phyloP scores from a whole-genome alignment of 2,329 filamentous ascomycete genomes.

The Dothidotthia symphoricarpi region DNA sequence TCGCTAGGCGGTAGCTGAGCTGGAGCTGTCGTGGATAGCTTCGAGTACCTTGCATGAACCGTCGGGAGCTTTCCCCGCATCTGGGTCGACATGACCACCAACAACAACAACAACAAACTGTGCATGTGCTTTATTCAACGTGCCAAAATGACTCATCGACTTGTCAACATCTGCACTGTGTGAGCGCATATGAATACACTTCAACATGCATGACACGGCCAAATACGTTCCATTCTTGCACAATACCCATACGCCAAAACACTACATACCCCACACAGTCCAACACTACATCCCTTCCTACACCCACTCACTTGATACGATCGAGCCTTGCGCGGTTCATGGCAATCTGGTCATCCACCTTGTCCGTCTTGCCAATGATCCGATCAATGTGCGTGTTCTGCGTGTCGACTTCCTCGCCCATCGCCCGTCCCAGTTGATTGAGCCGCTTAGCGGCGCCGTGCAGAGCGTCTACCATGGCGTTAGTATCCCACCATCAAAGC shows the following conservation, averaged over 20 bases:
- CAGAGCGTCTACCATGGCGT: conserved; percentile 49
- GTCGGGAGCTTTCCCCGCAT: conserved; percentile 31
- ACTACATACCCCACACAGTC: neutral
- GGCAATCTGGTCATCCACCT: conserved; percentile 71
- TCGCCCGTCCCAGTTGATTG: conserved; percentile 71
- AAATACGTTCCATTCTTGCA: too few relatives aligned
- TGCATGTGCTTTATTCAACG: too few relatives aligned
- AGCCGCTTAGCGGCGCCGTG: conserved; percentile 64
- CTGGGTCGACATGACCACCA: too few relatives aligned
- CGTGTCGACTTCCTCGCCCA: conserved; percentile 69
- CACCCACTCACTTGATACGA: conserved; percentile 52
- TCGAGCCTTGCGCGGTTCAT: conserved; percentile 73
- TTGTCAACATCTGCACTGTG: too few relatives aligned
- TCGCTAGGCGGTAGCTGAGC: conserved; percentile 6
- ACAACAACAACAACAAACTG: too few relatives aligned
- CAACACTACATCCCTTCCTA: neutral
- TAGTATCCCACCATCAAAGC: too few relatives aligned
- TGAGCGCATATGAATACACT: too few relatives aligned
- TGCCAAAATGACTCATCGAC: too few relatives aligned
- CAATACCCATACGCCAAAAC: neutral
- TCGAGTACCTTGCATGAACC: conserved; percentile 26
- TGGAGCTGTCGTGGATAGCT: conserved; percentile 10
- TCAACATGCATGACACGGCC: too few relatives aligned
- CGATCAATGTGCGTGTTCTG: conserved; percentile 77
- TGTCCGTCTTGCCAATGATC: conserved; percentile 80